Evolutionary conservation across 2,329 filamentous ascomycete species (phyloP).

Genomic region (Scedosporium boydii): DNA sequence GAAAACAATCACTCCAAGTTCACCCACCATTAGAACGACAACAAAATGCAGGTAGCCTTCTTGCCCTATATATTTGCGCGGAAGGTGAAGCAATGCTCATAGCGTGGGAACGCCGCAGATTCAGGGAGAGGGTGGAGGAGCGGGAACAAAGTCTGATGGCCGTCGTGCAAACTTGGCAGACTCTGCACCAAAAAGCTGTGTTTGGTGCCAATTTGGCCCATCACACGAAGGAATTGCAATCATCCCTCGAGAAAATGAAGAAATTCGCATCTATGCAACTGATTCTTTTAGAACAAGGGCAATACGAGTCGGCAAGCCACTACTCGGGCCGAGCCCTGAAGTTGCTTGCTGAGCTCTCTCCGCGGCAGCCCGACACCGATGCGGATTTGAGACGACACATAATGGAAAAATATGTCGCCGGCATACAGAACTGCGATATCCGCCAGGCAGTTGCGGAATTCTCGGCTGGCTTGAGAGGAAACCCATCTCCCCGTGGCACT

Average conservation of each 20-base stretch:
- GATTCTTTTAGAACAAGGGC: constrained; percentile 41
- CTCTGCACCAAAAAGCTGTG: constrained; percentile 26
- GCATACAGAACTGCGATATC: constrained; percentile 37
- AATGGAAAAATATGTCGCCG: constrained; percentile 16
- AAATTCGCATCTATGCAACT: constrained; percentile 44
- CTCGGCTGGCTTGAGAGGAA: constrained; percentile 5
- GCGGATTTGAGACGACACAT: not conserved
- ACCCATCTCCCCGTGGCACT: constrained; percentile 26
- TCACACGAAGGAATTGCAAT: constrained; percentile 44
- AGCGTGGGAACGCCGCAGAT: constrained; percentile 28
- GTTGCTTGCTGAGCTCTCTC: not conserved
- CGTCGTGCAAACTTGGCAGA: constrained; percentile 34
- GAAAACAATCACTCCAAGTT: constrained; percentile 37
- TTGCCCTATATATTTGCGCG: constrained; percentile 40
- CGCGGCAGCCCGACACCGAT: not conserved
- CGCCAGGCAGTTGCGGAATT: constrained; percentile 31
- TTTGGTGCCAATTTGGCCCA: constrained; percentile 36
- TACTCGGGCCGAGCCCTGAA: constrained; percentile 25
- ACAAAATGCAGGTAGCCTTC: constrained; percentile 35
- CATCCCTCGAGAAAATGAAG: constrained; percentile 37
- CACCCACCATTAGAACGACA: constrained; percentile 13
- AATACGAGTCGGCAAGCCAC: constrained; percentile 37
- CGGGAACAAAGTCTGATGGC: constrained; percentile 26
- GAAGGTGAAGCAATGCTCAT: constrained; percentile 47
- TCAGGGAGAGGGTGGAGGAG: constrained; percentile 23